Conservation (phyloP, 345 rosid species). For the Camelina neglecta region DNA sequence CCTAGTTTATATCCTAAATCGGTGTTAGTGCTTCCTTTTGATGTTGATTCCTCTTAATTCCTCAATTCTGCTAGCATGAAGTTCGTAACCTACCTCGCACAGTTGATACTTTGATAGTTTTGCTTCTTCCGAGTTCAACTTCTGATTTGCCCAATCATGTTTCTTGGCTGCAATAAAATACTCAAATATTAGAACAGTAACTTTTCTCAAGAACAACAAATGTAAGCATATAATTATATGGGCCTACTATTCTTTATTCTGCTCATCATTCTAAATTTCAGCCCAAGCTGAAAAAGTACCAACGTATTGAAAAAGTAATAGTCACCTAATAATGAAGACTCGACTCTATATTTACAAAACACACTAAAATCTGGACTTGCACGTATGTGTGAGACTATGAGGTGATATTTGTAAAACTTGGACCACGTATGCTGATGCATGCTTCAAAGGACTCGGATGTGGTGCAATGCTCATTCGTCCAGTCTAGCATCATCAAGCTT, state of each 20-base stretch:
- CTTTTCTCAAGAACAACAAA: neutral
- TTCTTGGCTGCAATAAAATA: neutral
- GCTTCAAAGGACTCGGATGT: slow-evolving; percentile 83
- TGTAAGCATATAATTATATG: neutral
- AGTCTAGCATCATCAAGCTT: slow-evolving; percentile 72
- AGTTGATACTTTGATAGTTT: neutral
- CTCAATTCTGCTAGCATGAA: neutral
- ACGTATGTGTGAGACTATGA: too few relatives aligned
- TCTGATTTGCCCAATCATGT: neutral
- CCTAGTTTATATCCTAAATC: slow-evolving; percentile 22
- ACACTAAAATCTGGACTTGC: too few relatives aligned
- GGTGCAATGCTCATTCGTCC: slow-evolving; percentile 78
- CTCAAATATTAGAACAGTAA: too few relatives aligned
- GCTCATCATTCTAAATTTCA: neutral
- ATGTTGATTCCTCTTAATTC: neutral
- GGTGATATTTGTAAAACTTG: too few relatives aligned
- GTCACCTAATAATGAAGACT: too few relatives aligned
- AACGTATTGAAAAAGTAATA: too few relatives aligned
- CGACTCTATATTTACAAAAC: too few relatives aligned
- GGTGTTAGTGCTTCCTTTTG: slow-evolving; percentile 6
- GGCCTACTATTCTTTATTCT: neutral
- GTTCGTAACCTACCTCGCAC: neutral
- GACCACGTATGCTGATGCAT: slow-evolving; percentile 40
- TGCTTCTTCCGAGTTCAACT: too few relatives aligned
- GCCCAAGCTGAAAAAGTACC: neutral